Evolutionary conservation across 768 basidiomycete genomes (phyloP), one percentile per base, ranked within the genome.

Genomic region (Megacollybia marginata): DNA sequence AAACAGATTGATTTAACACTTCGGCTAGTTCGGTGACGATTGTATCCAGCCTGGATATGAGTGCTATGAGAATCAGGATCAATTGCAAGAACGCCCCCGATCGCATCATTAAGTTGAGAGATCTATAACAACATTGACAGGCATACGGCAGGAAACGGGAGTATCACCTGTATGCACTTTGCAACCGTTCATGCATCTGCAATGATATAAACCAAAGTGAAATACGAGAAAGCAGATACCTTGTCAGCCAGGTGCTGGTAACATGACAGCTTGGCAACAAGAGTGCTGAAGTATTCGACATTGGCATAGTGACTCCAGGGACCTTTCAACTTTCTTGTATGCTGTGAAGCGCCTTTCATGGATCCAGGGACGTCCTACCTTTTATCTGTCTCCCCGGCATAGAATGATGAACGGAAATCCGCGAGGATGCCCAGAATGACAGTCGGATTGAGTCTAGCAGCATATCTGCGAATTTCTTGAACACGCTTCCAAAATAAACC

Each of bases 81-180:
- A 87, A 60, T 53, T 85, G 83, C 11, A 85, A 68, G 57, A 92
- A 92, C 15, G 86, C 82, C 15, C 83, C 86, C 1, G 79, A 75
- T 59, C 84, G 85, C 72, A 91, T 76, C 33, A 78, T 75, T 20
- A 82, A 68, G 28, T 70, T 65, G 51, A 88, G 80, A 28, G 75
- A 75, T 42, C 88, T 91, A 53, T 8, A 45, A 48, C 35, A 35
- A 28, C 48, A 46, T 34, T 12, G 16, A 12, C n/a, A 20, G 5
- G 48, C 9, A 33, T 49, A 34, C 35, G 43, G 11, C 10, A 47
- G 13, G 11, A 50, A 10, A 38, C 33, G 43, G 42, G 7, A 55
- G 32, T 47, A 49, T 20, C n/a, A 53, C 74, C 52, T 53, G 85
- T 88, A 62, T 62, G 61, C 82, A 83, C 12, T 78, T 78, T n/a